Base-by-base conservation (phyloP, 1,284 basidiomycete genomes). In the Fomitopsis pinicola region DNA sequence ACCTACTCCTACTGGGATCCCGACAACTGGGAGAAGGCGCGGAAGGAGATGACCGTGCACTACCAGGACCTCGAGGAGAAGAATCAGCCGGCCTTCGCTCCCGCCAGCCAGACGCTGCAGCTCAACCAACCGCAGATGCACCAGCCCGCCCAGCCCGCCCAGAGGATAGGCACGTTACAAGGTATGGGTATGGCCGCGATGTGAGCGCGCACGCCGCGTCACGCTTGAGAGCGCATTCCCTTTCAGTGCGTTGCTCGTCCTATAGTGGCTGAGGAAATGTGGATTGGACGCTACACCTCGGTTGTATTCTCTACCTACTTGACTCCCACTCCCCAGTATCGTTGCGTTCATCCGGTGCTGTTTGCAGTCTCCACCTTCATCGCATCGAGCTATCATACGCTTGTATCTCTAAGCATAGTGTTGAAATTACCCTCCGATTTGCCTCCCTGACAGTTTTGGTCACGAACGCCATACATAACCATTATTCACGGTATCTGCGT, bases 1-100 rank as follows among this genome's bases (percentile, higher is more conserved):
- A 85, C 86, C 53, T 97, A 96, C 77, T 92, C 94, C 52, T 94
- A 91, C 79, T 97, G 94, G 87, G 95, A 97, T 71, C 89, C 92
- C 7, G 90, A 92, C 58, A 86, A 86, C 67, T 97, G 95, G 94
- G 82, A 85, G 62, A 94, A 94, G 78, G 87, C 91, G 67, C 82
- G 88, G 70, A 92, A 92, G 76, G 90, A 94, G 72, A 91, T 95
- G 84, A 88, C 88, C 19, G 90, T 96, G 63, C 80, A 92, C 65
- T 96, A 95, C 71, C 77, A 88, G 62, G 91, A 93, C 72, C 78
- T 96, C 67, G 94, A 96, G 78, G 94, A 95, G 77, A 94, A 92
- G 81, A 84, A 75, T 40, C 72, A 77, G n/a, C 81, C 88, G 1
- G 85, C 84, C 33, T 90, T 89, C 69, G 76, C 76, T 40, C 78